These are phyloP conservation scores for Panus rudis DNA, from an alignment of 768 basidiomycete species.

Conservation along the genomic window DNA sequence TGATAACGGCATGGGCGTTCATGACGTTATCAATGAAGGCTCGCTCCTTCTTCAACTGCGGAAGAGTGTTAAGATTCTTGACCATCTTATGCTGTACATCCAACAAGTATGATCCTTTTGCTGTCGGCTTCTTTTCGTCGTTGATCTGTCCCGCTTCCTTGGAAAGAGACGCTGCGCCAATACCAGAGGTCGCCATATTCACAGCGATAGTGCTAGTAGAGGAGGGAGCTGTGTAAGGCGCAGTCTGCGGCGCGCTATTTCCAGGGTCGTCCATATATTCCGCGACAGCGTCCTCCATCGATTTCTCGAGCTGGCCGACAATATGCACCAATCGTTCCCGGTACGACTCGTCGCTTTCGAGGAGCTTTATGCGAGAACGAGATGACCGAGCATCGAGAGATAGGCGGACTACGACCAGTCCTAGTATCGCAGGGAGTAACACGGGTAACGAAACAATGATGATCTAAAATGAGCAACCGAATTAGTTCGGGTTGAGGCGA, in stretches of 20 bases:
- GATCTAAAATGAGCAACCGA: conserved; percentile 29
- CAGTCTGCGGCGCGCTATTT: not conserved
- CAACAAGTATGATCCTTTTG: conserved; percentile 32
- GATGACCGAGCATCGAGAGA: conserved; percentile 53
- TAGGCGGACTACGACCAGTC: conserved; percentile 49
- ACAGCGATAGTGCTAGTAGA: conserved; percentile 1
- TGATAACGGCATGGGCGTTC: conserved; percentile 68
- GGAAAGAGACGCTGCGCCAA: not conserved
- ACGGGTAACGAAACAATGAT: conserved; percentile 54
- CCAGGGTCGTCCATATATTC: conserved; percentile 45
- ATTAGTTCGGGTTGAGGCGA: not conserved
- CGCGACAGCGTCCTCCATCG: conserved; percentile 53
- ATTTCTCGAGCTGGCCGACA: conserved; percentile 49
- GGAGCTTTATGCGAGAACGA: conserved; percentile 51
- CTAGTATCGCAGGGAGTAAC: conserved; percentile 52
- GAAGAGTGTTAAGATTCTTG: conserved; percentile 57
- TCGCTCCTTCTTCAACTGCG: conserved; percentile 59
- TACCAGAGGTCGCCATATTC: too few species aligned
- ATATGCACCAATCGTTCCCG: conserved; percentile 48
- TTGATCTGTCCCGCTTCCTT: conserved; percentile 3
- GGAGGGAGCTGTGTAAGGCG: not conserved
- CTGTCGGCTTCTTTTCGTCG: conserved; percentile 27
- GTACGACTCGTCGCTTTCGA: conserved; percentile 49
- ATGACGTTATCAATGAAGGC: conserved; percentile 52
- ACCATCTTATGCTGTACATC: conserved; percentile 52